phyloP scores from a whole-genome alignment of 2,329 filamentous ascomycete species.

The Penicillium sp. region DNA sequence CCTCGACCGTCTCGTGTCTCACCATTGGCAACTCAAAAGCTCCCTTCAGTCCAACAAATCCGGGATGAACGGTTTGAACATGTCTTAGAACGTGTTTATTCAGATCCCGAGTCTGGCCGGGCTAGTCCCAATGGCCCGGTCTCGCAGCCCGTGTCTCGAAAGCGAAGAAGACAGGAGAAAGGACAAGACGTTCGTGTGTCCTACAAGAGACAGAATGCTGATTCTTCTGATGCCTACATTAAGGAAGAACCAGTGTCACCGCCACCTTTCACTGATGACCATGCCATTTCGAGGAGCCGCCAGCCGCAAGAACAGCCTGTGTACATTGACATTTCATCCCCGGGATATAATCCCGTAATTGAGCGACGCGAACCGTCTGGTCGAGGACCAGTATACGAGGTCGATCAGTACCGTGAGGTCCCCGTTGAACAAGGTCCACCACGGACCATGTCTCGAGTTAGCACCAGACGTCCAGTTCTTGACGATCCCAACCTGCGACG shows the following conservation, averaged over 20 bases:
- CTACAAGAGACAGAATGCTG: constrained; percentile 34
- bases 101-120: constrained; percentile 34
- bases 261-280: constrained; percentile 52
- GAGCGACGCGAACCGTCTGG: constrained; percentile 34
- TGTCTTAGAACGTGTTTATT: constrained; percentile 25
- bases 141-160: constrained; percentile 49
- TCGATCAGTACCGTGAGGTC: constrained; percentile 34
- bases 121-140: constrained; percentile 47
- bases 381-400: constrained; percentile 36
- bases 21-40: constrained; percentile 55
- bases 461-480: constrained; percentile 36
- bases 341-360: constrained; percentile 37
- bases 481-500: constrained; percentile 49
- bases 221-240: constrained; percentile 53
- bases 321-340: constrained; percentile 49
- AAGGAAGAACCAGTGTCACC: constrained; percentile 65
- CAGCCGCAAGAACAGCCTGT: constrained; percentile 45
- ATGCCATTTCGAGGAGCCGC: constrained; percentile 36
- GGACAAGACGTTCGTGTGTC: constrained; percentile 33
- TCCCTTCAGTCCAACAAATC: constrained; percentile 54
- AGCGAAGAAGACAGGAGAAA: constrained; percentile 50
- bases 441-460: constrained; percentile 42
- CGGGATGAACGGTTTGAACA: constrained; percentile 50
- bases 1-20: constrained; percentile 73
- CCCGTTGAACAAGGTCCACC: constrained; percentile 34